Evolutionary conservation across 2,329 filamentous ascomycete species (phyloP), one percentile per base, ranked within the genome.

Genomic region (Neonectria sp.): DNA sequence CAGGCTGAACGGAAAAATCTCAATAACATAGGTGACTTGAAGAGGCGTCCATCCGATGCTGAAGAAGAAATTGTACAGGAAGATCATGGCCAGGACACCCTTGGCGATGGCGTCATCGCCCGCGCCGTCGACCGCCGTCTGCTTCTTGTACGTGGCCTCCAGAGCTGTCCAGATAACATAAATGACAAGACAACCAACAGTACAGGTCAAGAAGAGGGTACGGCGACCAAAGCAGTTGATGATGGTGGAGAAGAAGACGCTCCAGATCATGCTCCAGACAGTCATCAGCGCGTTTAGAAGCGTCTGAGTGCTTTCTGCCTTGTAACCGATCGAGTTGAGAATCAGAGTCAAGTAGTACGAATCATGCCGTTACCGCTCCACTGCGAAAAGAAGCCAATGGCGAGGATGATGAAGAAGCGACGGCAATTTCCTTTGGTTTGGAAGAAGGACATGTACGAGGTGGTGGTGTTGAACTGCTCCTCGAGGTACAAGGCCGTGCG

Each of bases 401-500:
- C 48, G 2, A 73, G 27, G 11, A 68, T 70, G 27, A 73, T 71
- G 45, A 72, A 56, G 11, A 74, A 57, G 4, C 71, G 65, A 27
- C 68, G 67, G 12, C 66, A 59, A 49, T 68, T 68, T 0, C 71
- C 83, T 24, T 77, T 79, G 0, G 76, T 73, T 70, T 82, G 80
- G 37, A 86, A 72, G 68, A 85, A 79, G n/a, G 77, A 73, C 35
- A 74, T 76, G 61, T 86, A 82, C 0, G 84, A 82, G 0, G 77
- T 80, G 7, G 77, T 79, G 21, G 68, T 86, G 35, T 57, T 58
- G n/a, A 63, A 67, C 21, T 76, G 70, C n/a, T 66, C 67, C 69
- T 88, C 86, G 29, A 85, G 70, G 37, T 79, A 77, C 35, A 87
- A 79, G 1, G 84, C 86, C 31, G 85, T 82, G 60, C 81, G 81